A percentile compares a stretch with the other conserved stretches of the same genome.
phyloP scores from a whole-genome alignment of 306 rosid genomes.

The Echinosophora koreensis region DNA sequence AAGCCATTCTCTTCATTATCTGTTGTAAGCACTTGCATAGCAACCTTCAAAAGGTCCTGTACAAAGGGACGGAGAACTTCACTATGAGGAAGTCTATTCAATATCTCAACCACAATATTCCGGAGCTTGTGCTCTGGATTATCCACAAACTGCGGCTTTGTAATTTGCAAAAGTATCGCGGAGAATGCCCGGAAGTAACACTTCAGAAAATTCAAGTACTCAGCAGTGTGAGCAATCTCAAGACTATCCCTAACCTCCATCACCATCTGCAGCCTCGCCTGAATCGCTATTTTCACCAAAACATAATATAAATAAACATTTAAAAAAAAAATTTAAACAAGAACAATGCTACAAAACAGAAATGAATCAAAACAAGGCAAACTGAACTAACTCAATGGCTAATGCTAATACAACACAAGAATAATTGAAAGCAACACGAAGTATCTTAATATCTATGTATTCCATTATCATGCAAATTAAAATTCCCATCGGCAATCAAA shows the following conservation, averaged over 20 bases:
- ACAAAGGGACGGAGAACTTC: slow-evolving; percentile 98
- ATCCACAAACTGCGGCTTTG: slow-evolving; percentile 87
- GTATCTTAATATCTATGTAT: background rate
- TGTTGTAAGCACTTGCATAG: slow-evolving; percentile 91
- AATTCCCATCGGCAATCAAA: slow-evolving; percentile 24
- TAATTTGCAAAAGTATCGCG: slow-evolving; percentile 68
- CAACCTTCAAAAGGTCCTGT: slow-evolving; percentile 95
- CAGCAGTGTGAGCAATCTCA: slow-evolving; percentile 97
- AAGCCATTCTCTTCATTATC: slow-evolving; percentile 97
- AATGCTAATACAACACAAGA: slow-evolving; percentile 5
- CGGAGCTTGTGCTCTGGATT: slow-evolving; percentile 91
- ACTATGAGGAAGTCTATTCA: slow-evolving; percentile 95
- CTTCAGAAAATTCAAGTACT: slow-evolving; percentile 91
- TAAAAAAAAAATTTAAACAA: background rate
- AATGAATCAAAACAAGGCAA: slow-evolving; percentile 9
- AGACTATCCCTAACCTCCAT: slow-evolving; percentile 99
- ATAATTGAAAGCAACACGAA: background rate
- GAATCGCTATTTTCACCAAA: slow-evolving; percentile 65
- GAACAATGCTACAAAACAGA: slow-evolving; percentile 8
- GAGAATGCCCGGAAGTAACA: slow-evolving; percentile 93
- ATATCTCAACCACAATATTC: slow-evolving; percentile 91
- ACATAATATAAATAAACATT: background rate
- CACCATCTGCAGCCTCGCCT: slow-evolving; percentile 86
- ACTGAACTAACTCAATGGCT: background rate
- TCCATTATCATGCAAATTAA: background rate